Percentiles rank a stretch among this genome's conserved stretches.
These are phyloP conservation scores for Crotalaria pallida DNA, from an alignment of 306 rosid genomes.

Conservation along the genomic window DNA sequence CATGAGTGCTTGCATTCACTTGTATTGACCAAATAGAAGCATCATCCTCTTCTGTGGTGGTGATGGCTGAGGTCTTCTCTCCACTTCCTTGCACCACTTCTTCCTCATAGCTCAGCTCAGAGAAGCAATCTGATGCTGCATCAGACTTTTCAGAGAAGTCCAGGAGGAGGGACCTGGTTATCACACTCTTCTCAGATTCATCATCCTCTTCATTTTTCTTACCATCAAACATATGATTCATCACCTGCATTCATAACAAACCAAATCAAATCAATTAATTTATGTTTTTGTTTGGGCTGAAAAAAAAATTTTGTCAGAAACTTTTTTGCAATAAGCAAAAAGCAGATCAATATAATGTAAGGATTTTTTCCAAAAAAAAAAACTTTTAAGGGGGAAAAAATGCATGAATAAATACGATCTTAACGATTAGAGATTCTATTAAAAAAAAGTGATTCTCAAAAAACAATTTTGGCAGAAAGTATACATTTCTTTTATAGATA, in stretches of 20 bases:
- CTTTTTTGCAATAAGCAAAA: too few species aligned
- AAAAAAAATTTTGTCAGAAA: too few species aligned
- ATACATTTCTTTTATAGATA: too few species aligned
- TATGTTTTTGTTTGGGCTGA: too few species aligned
- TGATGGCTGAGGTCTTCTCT: conserved; percentile 22
- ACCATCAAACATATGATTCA: conserved; percentile 33
- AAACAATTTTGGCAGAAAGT: too few species aligned
- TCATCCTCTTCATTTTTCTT: conserved; percentile 31
- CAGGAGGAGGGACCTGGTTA: conserved; percentile 58
- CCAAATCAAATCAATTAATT: not conserved
- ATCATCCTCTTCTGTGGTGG: conserved; percentile 56
- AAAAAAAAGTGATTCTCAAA: too few species aligned
- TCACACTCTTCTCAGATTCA: conserved; percentile 51
- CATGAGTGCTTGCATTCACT: conserved; percentile 64
- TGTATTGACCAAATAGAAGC: conserved; percentile 88
- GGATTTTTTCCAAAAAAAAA: too few species aligned
- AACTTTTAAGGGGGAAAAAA: too few species aligned
- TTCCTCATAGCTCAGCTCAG: conserved; percentile 41
- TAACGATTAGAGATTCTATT: too few species aligned
- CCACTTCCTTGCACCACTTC: conserved; percentile 9
- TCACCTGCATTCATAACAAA: conserved; percentile 27
- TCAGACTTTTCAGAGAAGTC: conserved; percentile 88
- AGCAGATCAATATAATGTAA: too few species aligned
- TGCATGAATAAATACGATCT: too few species aligned
- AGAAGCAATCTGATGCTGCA: conserved; percentile 45